These are phyloP conservation scores for Dendrothele bispora DNA, from an alignment of 768 basidiomycete genomes.

Conservation along the genomic window DNA sequence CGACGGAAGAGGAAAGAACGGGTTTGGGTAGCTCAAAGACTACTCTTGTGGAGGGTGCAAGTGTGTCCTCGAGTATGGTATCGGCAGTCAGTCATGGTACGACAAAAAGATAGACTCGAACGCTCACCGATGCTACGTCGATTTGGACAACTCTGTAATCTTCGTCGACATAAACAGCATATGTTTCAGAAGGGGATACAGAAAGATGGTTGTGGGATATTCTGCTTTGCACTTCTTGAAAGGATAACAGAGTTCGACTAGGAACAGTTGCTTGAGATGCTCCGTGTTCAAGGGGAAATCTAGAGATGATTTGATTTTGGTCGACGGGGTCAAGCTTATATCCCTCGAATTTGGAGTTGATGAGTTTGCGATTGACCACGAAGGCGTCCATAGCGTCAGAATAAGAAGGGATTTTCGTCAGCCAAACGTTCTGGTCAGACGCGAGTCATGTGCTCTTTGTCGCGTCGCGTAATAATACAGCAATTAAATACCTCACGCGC, in stretches of 20 bases:
- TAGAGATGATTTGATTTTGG: conserved; percentile 54
- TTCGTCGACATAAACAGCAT: conserved; percentile 69
- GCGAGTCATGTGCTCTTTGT: too few relatives aligned
- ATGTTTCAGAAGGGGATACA: conserved; percentile 41
- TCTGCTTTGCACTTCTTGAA: conserved; percentile 81
- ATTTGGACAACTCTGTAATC: conserved; percentile 60
- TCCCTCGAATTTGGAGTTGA: conserved; percentile 85
- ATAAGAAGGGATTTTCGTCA: background rate
- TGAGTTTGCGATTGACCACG: conserved; percentile 26
- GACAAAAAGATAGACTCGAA: background rate
- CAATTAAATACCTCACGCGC: too few relatives aligned
- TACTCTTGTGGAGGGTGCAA: conserved; percentile 50
- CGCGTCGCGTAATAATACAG: too few relatives aligned
- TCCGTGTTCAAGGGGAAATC: conserved; percentile 52
- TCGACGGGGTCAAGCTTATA: conserved; percentile 69
- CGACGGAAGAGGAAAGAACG: conserved; percentile 38
- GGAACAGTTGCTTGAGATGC: conserved; percentile 63
- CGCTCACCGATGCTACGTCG: conserved; percentile 58
- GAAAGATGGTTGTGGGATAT: conserved; percentile 83
- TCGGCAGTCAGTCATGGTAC: conserved; percentile 6
- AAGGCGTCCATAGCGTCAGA: conserved; percentile 4
- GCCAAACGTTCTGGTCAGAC: too few relatives aligned
- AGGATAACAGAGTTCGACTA: conserved; percentile 61
- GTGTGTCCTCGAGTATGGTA: conserved; percentile 37
- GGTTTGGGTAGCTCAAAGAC: conserved; percentile 63